These are phyloP conservation scores for Cladophialophora bantiana DNA, from an alignment of 2,329 filamentous ascomycete species.

Conservation along the genomic window DNA sequence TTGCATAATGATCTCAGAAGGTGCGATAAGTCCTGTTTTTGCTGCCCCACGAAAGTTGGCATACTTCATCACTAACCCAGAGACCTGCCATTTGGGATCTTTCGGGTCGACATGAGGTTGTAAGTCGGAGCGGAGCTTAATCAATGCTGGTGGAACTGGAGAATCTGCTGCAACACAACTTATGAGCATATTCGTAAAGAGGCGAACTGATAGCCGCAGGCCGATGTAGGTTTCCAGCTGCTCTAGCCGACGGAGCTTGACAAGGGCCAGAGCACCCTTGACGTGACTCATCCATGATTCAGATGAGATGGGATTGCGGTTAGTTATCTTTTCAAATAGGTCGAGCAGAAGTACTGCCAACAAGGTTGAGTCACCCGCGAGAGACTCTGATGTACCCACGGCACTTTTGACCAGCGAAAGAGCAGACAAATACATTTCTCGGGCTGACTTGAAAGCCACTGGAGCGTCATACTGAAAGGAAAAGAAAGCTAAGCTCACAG, in stretches of 20 bases:
- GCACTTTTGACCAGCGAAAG: slow-evolving; percentile 45
- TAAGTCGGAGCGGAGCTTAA: slow-evolving; percentile 46
- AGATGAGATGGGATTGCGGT: slow-evolving; percentile 26
- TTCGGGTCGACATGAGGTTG: slow-evolving; percentile 39
- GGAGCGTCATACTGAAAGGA: slow-evolving; percentile 32
- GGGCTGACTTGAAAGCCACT: slow-evolving; percentile 25
- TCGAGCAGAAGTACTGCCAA: slow-evolving; percentile 48
- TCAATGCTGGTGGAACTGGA: slow-evolving; percentile 52
- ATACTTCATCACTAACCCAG: slow-evolving; percentile 42
- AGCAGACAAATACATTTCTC: slow-evolving; percentile 40
- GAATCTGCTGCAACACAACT: slow-evolving; percentile 41
- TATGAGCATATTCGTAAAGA: slow-evolving; percentile 44
- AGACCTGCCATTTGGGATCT: slow-evolving; percentile 45
- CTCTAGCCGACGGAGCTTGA: slow-evolving; percentile 43
- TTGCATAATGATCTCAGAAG: slow-evolving; percentile 34
- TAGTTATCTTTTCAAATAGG: slow-evolving; percentile 45
- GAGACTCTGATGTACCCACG: slow-evolving; percentile 42
- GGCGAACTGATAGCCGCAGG: slow-evolving; percentile 36
- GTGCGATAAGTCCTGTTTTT: slow-evolving; percentile 28
- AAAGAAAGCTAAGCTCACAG: slow-evolving; percentile 42
- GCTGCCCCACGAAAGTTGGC: slow-evolving; percentile 40
- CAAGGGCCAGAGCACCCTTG: slow-evolving; percentile 46
- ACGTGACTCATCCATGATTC: slow-evolving; percentile 51
- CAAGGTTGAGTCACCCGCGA: slow-evolving; percentile 45
- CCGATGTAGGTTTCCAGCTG: slow-evolving; percentile 41